Evolutionary conservation across 805 yeast genomes (phyloP).

Genomic region (Millerago galiae): DNA sequence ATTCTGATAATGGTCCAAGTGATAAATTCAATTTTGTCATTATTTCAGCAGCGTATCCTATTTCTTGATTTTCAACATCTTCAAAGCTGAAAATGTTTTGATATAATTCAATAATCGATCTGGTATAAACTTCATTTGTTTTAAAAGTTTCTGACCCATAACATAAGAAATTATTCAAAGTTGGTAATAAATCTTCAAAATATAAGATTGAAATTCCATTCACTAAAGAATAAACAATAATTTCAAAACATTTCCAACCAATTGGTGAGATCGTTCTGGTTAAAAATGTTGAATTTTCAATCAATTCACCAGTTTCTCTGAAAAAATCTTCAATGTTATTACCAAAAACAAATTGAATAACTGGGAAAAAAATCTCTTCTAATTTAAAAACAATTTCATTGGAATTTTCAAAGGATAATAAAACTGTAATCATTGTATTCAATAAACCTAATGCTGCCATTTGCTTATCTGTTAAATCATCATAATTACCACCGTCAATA

Average conservation of each 20-base stretch:
- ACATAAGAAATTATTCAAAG: conserved; percentile 67
- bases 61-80: conserved; percentile 51
- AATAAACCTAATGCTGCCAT: conserved; percentile 79
- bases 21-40: conserved; percentile 59
- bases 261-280: conserved; percentile 54
- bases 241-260: conserved; percentile 69
- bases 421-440: conserved; percentile 75
- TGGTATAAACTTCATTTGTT: conserved; percentile 38
- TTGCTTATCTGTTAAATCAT: conserved; percentile 57
- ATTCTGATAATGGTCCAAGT: conserved; percentile 39
- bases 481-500: conserved; percentile 24
- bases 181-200: conserved; percentile 69
- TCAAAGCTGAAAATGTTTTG: conserved; percentile 33
- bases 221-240: conserved; percentile 33
- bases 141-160: conserved; percentile 48
- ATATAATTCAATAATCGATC: conserved; percentile 47
- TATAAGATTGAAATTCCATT: conserved; percentile 54
- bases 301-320: conserved; percentile 70
- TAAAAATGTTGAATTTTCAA: conserved; percentile 60
- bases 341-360: conserved; percentile 58
- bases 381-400: conserved; percentile 54
- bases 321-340: conserved; percentile 67
- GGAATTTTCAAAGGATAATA: conserved; percentile 79
- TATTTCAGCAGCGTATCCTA: conserved; percentile 52
- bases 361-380: conserved; percentile 64